Evolutionary conservation across 2,329 filamentous ascomycete species (phyloP).

Genomic region (Ramularia collo-cygni): DNA sequence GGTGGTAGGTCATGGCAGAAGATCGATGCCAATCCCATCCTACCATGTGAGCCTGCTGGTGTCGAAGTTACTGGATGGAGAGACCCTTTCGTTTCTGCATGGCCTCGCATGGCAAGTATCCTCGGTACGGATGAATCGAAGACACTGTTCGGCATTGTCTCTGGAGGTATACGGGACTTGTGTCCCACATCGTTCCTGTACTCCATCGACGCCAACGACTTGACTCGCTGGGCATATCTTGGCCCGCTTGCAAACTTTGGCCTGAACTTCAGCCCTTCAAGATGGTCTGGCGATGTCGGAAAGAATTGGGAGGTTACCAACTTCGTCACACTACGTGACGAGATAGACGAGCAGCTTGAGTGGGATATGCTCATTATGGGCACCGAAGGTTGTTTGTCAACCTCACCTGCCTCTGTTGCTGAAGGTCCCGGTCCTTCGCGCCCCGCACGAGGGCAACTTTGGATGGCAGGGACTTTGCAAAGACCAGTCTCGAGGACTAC

Average conservation of each 20-base stretch:
- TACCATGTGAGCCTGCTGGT: constrained; percentile 29
- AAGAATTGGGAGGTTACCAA: constrained; percentile 48
- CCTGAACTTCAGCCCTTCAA: constrained; percentile 33
- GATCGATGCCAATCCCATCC: constrained; percentile 32
- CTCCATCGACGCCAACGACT: constrained; percentile 33
- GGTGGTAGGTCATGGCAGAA: constrained; percentile 34
- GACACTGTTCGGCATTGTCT: constrained; percentile 42
- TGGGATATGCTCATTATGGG: constrained; percentile 42
- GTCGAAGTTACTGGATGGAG: constrained; percentile 37
- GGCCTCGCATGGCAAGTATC: constrained; percentile 23
- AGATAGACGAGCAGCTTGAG: constrained; percentile 19
- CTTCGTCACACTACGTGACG: constrained; percentile 37
- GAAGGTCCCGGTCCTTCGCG: constrained; percentile 21
- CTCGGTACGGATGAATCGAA: constrained; percentile 12
- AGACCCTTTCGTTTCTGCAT: constrained; percentile 35
- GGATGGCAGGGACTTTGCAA: constrained; percentile 37
- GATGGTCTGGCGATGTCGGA: constrained; percentile 46
- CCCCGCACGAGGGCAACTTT: constrained; percentile 33
- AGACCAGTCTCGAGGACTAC: constrained; percentile 1
- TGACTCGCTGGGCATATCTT: constrained; percentile 41
- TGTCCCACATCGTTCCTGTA: constrained; percentile 45
- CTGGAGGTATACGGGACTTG: constrained; percentile 39
- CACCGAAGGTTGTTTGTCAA: constrained; percentile 37
- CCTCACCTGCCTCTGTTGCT: constrained; percentile 8
- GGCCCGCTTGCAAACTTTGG: constrained; percentile 39